Base-by-base conservation (phyloP, 306 rosid species). In the Glycyrrhiza uralensis region DNA sequence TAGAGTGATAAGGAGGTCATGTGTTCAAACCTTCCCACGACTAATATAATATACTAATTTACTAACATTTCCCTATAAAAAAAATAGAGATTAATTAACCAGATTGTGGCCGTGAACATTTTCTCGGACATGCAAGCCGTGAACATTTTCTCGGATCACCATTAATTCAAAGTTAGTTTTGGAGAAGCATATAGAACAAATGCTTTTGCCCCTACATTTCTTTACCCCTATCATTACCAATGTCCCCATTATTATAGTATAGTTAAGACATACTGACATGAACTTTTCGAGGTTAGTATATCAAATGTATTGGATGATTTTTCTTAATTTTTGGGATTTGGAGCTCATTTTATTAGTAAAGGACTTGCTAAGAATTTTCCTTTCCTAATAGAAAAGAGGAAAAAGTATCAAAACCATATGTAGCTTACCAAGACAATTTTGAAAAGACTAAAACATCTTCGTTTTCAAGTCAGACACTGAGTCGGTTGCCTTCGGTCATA, bases 321-420 rank as follows among this genome's bases (percentile, higher is more conserved):
- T n/a, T n/a, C n/a, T n/a, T 67, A 26, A 13, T 71, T 66, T 64
- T 79, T 7, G 82, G 85, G 85, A 77, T 82, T 82, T 82, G 82
- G n/a, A 66, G 75, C 69, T 38, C 26, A 19, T 22, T 63, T 6
- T 33, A 35, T 44, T 15, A 63, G 41, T 18, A 14, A 13, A 62
- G 33, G 51, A 15, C 19, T 22, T 24, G 10, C n/a, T 45, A 2
- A 9, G 69, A 33, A 9, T 56, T 63, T 22, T 64, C 45, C 49
- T 63, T 44, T 32, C 44, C 74, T 35, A 72, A n/a, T n/a, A 46
- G 2, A 52, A 12, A 11, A 18, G 17, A 54, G 47, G 20, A 23
- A 65, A 12, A 45, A 74, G 20, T 20, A 44, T 5, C 30, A 0
- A 7, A 19, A 45, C 1, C 3, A 49, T 2, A 8, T 12, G 7